A percentile compares a stretch with the other conserved stretches of the same genome.
These are phyloP conservation scores for Amaranthus hypochondriacus DNA, from an alignment of 148 eudicot species.

Conservation along the genomic window DNA sequence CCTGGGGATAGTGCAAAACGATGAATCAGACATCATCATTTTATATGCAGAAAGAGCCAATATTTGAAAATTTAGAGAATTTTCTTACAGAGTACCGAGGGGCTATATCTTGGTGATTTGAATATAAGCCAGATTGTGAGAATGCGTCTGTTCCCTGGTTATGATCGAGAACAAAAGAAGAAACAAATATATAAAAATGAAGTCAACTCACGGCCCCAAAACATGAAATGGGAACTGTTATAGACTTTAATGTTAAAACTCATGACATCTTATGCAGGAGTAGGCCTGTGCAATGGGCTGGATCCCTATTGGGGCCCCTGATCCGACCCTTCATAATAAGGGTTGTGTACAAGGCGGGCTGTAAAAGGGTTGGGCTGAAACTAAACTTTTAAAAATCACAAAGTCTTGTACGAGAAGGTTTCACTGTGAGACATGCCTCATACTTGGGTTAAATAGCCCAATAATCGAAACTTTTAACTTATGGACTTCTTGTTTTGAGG, in stretches of 20 bases:
- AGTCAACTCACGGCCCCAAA: neutral
- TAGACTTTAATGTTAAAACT: neutral
- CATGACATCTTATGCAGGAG: neutral
- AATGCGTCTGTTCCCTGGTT: constrained; percentile 92
- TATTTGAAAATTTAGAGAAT: neutral
- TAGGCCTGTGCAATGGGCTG: too few species aligned
- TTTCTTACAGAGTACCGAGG: constrained; percentile 86
- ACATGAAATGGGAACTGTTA: neutral
- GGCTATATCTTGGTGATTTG: constrained; percentile 97
- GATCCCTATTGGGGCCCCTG: too few species aligned
- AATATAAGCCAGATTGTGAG: constrained; percentile 92
- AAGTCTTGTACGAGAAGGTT: too few species aligned
- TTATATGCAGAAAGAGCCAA: neutral
- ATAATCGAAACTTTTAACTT: too few species aligned
- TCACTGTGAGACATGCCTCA: too few species aligned
- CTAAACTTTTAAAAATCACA: too few species aligned
- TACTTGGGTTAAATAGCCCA: too few species aligned
- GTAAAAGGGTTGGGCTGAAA: too few species aligned
- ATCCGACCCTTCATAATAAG: too few species aligned
- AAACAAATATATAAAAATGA: neutral
- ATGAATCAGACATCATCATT: neutral
- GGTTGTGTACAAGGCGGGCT: too few species aligned
- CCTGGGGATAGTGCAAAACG: constrained; percentile 39
- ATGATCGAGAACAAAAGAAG: constrained; percentile 3
- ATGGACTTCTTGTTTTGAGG: too few species aligned